These are phyloP conservation scores for Fonsecaea pugnacius DNA, from an alignment of 2,329 filamentous ascomycete species.

Conservation along the genomic window DNA sequence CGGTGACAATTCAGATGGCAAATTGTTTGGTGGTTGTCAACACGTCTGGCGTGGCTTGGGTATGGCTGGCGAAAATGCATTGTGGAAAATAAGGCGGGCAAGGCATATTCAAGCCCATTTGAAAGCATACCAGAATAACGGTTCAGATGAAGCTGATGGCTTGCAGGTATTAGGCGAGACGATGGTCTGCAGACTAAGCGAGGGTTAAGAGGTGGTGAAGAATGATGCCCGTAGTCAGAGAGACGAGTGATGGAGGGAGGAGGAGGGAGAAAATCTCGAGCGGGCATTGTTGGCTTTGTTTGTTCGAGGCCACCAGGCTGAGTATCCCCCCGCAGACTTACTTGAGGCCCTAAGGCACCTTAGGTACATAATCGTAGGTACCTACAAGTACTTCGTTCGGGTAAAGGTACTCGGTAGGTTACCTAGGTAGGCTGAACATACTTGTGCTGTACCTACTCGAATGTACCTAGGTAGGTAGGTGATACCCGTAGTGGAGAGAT, in stretches of 20 bases:
- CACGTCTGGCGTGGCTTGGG: background rate
- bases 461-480: too few relatives aligned
- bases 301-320: background rate
- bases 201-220: background rate
- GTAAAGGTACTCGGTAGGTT: too few relatives aligned
- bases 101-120: background rate
- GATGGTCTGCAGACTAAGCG: conserved; percentile 16
- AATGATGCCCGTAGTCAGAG: background rate
- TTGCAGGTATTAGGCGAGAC: conserved; percentile 14
- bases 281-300: too few relatives aligned
- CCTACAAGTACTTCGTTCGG: too few relatives aligned
- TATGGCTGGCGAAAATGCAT: background rate
- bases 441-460: too few relatives aligned
- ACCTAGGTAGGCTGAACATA: too few relatives aligned
- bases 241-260: conserved; percentile 10
- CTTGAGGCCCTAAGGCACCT: too few relatives aligned
- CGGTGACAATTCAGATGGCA: background rate
- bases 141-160: conserved; percentile 25
- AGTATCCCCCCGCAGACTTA: background rate
- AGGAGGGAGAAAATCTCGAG: background rate
- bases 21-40: background rate
- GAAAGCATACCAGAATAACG: conserved; percentile 11
- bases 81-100: background rate
- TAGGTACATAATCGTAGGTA: too few relatives aligned
- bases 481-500: too few relatives aligned